Percentiles rank a stretch among this genome's conserved stretches.
These are phyloP conservation scores for Amborella trichopoda DNA, from an alignment of 164 flowering plant genomes.

Conservation along the genomic window DNA sequence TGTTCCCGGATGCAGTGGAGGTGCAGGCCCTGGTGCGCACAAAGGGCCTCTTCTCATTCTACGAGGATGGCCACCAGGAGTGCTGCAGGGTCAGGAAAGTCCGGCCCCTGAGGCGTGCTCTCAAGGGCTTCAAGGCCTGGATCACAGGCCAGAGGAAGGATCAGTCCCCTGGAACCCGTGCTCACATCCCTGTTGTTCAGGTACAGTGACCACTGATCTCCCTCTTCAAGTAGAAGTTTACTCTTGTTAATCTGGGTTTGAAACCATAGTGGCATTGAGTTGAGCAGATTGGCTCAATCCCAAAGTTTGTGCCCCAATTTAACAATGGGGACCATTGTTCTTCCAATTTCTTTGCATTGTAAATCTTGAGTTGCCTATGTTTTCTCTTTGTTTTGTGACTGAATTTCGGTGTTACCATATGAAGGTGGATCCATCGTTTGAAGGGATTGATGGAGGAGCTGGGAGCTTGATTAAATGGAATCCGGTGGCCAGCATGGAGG, in stretches of 20 bases:
- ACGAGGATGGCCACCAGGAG: slow-evolving; percentile 94
- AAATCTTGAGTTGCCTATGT: no score
- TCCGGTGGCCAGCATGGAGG: slow-evolving; percentile 72
- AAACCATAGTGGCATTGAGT: no score
- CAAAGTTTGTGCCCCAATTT: no score
- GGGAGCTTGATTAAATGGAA: slow-evolving; percentile 97
- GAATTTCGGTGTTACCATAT: no score
- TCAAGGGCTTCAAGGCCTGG: slow-evolving; percentile 88
- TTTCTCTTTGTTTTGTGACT: no score
- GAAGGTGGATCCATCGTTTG: slow-evolving; percentile 74
- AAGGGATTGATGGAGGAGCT: slow-evolving; percentile 73
- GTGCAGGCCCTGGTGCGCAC: slow-evolving; percentile 78
- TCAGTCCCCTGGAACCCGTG: slow-evolving; percentile 72
- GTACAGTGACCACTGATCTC: neutral
- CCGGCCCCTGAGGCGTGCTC: slow-evolving; percentile 80
- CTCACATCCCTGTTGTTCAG: slow-evolving; percentile 83
- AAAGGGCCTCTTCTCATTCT: slow-evolving; percentile 87
- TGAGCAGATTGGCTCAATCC: no score
- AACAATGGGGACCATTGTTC: no score
- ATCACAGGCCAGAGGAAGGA: slow-evolving; percentile 82
- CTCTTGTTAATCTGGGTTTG: no score
- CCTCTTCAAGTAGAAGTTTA: no score
- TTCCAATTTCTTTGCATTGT: no score
- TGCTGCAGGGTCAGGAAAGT: slow-evolving; percentile 97
- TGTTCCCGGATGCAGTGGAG: slow-evolving; percentile 93